Evolutionary conservation across 345 rosid genomes (phyloP).

Genomic region (Syzygium oleosum): DNA sequence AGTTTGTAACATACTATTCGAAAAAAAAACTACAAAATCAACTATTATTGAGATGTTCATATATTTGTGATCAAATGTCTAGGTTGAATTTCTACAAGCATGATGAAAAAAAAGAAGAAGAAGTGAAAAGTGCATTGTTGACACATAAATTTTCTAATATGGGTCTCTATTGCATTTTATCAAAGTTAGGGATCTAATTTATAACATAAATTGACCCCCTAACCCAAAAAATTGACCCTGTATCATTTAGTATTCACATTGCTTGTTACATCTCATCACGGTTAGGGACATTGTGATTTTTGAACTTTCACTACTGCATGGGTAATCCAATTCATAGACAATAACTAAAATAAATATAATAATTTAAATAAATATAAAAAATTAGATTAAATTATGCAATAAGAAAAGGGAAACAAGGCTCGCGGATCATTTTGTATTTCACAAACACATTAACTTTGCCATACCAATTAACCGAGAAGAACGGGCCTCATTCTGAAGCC

Average conservation of each 20-base stretch:
- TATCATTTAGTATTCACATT: not conserved
- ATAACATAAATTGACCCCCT: not conserved
- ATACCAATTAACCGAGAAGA: too few relatives aligned
- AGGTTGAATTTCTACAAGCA: too few relatives aligned
- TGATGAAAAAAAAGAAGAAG: too few relatives aligned
- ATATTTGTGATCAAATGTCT: not conserved
- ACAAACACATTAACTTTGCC: not conserved
- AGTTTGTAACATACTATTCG: not conserved
- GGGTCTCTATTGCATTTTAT: not conserved
- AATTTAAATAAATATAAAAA: too few relatives aligned
- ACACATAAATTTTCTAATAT: not conserved
- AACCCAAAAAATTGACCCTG: not conserved
- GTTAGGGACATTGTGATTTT: not conserved
- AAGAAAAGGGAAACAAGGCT: not conserved
- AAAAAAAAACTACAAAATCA: too few relatives aligned
- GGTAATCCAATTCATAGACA: not conserved
- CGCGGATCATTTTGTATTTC: not conserved
- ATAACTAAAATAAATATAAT: not conserved
- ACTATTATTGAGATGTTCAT: not conserved
- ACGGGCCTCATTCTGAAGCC: not conserved
- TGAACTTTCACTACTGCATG: too few relatives aligned
- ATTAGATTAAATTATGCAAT: not conserved
- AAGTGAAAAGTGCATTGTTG: not conserved
- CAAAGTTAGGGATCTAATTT: not conserved
- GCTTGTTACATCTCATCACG: not conserved